Evolutionary conservation across 2,329 filamentous ascomycete species (phyloP), one percentile per base, ranked within the genome.

Genomic region (Trichoderma afroharzianum): DNA sequence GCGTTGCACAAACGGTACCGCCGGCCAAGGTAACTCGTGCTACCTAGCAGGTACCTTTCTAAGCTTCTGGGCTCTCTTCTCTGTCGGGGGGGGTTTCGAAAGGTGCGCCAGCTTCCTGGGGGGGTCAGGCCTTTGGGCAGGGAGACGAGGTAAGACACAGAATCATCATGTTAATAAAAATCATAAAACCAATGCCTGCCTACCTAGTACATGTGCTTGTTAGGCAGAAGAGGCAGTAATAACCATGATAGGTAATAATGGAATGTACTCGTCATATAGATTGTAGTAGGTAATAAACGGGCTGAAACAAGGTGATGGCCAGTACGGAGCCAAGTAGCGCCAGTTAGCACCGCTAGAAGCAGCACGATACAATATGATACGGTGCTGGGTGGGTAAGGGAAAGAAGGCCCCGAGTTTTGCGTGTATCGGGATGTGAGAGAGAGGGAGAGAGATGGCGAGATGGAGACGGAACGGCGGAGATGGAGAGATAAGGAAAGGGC

Each of bases 391-490:
- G 57, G 57, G 18, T 33, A 21, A 21, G 28, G 18, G 7, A 58
- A 32, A 32, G 21, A 58, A 11, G 6, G 26, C 24, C 24, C 24
- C 30, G 18, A 32, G 28, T 3, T 58, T 32, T 32, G 15, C 55
- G 28, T 32, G 55, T 32, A 59, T 59, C 47, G 47, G 47, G 24
- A 59, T 21, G 4, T n/a, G 59, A 2, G 58, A 24, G 58, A 1
- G 58, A 28, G 36, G 30, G 36, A n/a, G 24, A 28, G 18, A 21
- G 43, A 26, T 30, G 14, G 30, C 8, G 24, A 47, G 67, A 63
- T 36, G 67, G 57, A 39, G 50, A 53, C 61, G 47, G 69, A 36
- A 59, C 33, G 64, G 64, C 64, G 64, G 64, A 68, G 53, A 67
- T 39, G 63, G 33, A 21, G 33, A 30, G 32, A 39, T 18, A 24